These are phyloP conservation scores for Stemphylium vesicarium DNA, from an alignment of 2,329 filamentous ascomycete species.

Conservation along the genomic window DNA sequence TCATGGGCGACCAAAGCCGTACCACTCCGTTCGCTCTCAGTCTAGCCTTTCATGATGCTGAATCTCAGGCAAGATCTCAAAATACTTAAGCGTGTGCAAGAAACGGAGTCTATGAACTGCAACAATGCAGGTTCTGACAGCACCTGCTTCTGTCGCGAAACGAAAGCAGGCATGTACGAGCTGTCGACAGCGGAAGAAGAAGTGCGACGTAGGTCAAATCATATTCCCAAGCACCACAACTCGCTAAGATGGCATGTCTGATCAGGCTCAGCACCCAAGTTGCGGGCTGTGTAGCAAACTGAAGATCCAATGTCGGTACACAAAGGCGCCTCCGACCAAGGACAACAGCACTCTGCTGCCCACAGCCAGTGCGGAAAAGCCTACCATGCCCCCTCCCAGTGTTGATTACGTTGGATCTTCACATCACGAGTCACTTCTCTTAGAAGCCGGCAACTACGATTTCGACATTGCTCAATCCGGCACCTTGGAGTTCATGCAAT, in stretches of 20 bases:
- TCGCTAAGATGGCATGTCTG: conserved; percentile 4
- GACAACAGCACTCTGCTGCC: not conserved
- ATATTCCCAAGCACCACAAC: conserved; percentile 6
- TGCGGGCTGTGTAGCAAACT: conserved; percentile 35
- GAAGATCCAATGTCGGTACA: conserved; percentile 34
- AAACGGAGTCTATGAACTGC: not conserved
- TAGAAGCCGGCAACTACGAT: too few species aligned
- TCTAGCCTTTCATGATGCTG: not conserved
- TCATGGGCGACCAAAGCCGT: not conserved
- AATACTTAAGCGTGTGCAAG: too few species aligned
- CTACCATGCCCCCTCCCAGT: too few species aligned
- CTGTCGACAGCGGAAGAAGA: conserved; percentile 44
- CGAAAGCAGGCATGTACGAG: conserved; percentile 43
- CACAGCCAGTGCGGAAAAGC: not conserved
- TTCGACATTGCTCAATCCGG: not conserved
- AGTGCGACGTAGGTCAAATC: conserved; percentile 35
- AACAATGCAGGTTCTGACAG: conserved; percentile 28
- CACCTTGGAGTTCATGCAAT: conserved; percentile 12
- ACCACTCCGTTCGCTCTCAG: not conserved
- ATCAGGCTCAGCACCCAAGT: conserved; percentile 30
- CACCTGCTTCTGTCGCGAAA: conserved; percentile 37
- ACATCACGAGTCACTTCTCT: too few species aligned
- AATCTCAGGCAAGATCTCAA: too few species aligned
- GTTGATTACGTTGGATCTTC: too few species aligned
- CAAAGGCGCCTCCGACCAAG: not conserved